phyloP scores from a whole-genome alignment of 345 rosid genomes.

The Populus simonii region DNA sequence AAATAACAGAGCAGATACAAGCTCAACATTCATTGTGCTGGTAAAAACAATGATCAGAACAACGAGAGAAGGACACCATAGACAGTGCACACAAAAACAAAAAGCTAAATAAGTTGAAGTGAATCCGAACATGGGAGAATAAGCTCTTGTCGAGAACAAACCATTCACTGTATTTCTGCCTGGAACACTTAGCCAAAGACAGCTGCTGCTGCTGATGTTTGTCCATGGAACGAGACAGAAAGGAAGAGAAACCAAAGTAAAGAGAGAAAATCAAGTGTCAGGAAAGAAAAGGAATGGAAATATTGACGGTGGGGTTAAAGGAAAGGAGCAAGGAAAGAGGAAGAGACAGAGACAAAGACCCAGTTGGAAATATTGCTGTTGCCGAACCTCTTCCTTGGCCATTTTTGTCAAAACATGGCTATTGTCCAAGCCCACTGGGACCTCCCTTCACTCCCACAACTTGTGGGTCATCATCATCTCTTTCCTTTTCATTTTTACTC shows the following conservation, averaged over 20 bases:
- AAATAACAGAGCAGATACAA: not conserved
- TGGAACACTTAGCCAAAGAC: constrained; percentile 69
- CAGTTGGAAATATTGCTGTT: constrained; percentile 22
- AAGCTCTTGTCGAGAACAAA: constrained; percentile 19
- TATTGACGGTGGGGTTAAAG: constrained; percentile 10
- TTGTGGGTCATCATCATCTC: constrained; percentile 34
- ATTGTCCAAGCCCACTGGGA: constrained; percentile 37
- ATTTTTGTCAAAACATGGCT: constrained; percentile 39
- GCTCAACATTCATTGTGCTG: not conserved
- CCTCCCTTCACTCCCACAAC: constrained; percentile 13
- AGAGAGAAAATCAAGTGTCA: not conserved
- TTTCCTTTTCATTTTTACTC: not conserved
- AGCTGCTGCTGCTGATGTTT: constrained; percentile 57
- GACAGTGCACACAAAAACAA: not conserved
- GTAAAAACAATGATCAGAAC: not conserved
- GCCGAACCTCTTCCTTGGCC: constrained; percentile 20
- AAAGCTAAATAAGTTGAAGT: not conserved
- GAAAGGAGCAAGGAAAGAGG: not conserved
- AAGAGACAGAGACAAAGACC: constrained; percentile 24
- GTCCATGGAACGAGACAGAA: constrained; percentile 53
- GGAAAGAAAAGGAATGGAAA: not conserved
- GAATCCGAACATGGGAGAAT: not conserved
- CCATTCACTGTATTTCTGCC: constrained; percentile 91
- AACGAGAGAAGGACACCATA: not conserved
- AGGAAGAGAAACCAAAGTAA: constrained; percentile 7